phyloP scores from a whole-genome alignment of 2,329 filamentous ascomycete genomes.

The Ploettnerulaceae sp. region DNA sequence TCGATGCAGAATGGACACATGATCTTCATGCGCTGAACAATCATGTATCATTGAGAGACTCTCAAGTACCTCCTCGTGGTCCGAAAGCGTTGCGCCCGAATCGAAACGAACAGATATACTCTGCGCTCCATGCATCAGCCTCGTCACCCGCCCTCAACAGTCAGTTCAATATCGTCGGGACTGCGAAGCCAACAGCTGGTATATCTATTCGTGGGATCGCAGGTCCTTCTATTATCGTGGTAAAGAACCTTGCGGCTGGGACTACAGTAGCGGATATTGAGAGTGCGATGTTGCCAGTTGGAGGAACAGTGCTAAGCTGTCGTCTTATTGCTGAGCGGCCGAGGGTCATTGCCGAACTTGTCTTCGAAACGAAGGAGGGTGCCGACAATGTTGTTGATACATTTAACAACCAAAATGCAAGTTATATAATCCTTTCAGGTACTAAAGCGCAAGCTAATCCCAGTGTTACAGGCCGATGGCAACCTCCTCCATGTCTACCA shows the following conservation, averaged over 20 bases:
- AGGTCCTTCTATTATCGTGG: constrained; percentile 67
- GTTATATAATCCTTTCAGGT: constrained; percentile 29
- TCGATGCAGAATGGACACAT: constrained; percentile 67
- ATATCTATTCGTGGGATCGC: constrained; percentile 70
- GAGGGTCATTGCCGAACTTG: constrained; percentile 72
- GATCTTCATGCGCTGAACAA: constrained; percentile 54
- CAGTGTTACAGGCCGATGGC: constrained; percentile 59
- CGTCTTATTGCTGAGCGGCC: constrained; percentile 62
- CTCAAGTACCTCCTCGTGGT: constrained; percentile 36
- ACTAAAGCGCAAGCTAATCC: constrained; percentile 3
- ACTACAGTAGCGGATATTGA: constrained; percentile 80
- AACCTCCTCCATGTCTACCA: constrained; percentile 68
- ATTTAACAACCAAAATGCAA: constrained; percentile 74
- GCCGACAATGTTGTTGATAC: constrained; percentile 69
- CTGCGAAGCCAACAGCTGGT: constrained; percentile 39
- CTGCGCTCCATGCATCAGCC: constrained; percentile 27
- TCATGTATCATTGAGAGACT: constrained; percentile 38
- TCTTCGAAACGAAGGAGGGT: constrained; percentile 66
- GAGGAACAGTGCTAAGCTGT: constrained; percentile 63
- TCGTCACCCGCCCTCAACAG: constrained; percentile 33
- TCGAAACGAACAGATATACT: constrained; percentile 28
- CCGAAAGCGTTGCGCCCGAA: constrained; percentile 24
- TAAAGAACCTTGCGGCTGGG: constrained; percentile 76
- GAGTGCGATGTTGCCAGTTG: constrained; percentile 72
- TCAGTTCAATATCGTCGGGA: constrained; percentile 35